Evolutionary conservation across 78 protist genomes (phyloP).

Genomic region (Bigelowiella natans): DNA sequence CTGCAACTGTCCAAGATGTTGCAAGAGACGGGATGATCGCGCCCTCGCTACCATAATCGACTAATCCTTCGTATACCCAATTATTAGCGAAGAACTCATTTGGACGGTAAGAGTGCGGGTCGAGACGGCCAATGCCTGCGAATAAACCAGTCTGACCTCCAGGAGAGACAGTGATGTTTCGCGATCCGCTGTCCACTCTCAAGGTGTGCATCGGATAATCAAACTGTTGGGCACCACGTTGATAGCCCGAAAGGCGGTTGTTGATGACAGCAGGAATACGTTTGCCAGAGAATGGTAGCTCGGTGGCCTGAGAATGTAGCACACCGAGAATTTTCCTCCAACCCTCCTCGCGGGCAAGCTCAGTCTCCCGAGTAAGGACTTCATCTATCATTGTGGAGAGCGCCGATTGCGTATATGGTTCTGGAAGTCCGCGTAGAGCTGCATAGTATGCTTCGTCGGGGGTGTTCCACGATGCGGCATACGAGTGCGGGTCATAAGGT

Average conservation of each 20-base stretch:
- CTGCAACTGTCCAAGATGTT: background rate
- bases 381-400: background rate
- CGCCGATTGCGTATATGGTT: background rate
- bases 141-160: background rate
- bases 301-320: background rate
- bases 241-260: background rate
- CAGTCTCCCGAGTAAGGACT: background rate
- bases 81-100: background rate
- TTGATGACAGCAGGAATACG: background rate
- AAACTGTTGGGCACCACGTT: background rate
- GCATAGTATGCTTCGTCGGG: background rate
- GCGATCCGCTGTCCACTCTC: background rate
- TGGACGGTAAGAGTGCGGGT: background rate
- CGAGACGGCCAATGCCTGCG: background rate
- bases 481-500: background rate
- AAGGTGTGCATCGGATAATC: background rate
- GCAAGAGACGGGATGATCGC: background rate
- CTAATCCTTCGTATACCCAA: background rate
- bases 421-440: background rate
- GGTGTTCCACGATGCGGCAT: background rate
- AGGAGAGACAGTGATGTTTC: background rate
- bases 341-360: background rate
- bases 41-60: background rate
- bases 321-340: background rate
- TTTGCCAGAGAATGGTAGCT: background rate